Evolutionary conservation across 2,329 filamentous ascomycete genomes (phyloP).

Genomic region (Amphichorda felina): DNA sequence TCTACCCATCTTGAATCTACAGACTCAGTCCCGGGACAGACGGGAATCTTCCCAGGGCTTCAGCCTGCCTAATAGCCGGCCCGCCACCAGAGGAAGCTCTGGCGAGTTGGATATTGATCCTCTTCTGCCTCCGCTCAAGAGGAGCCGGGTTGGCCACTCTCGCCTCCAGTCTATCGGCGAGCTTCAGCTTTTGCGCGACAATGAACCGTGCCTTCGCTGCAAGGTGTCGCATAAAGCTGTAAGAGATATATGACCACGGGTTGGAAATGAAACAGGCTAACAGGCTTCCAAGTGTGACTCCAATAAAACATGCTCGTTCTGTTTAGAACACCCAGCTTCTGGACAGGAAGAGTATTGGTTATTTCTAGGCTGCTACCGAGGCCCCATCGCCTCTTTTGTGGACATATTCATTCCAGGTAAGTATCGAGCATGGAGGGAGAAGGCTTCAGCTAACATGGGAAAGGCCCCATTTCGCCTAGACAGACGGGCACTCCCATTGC

Average conservation of each 20-base stretch:
- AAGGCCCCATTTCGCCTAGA: constrained; percentile 34
- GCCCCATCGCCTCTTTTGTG: constrained; percentile 31
- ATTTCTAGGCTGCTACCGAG: constrained; percentile 38
- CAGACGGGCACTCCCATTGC: constrained; percentile 37
- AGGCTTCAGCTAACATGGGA: not conserved
- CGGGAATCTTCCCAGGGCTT: constrained; percentile 10
- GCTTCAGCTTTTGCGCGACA: constrained; percentile 34
- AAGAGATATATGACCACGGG: constrained; percentile 9
- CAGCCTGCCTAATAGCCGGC: constrained; percentile 26
- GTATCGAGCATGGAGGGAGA: not conserved
- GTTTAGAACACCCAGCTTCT: constrained; percentile 23
- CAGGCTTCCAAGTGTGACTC: constrained; percentile 33
- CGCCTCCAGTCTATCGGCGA: constrained; percentile 46
- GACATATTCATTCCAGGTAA: constrained; percentile 39
- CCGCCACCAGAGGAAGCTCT: constrained; percentile 22
- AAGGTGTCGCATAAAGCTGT: constrained; percentile 33
- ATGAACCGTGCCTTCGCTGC: constrained; percentile 39
- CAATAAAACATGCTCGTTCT: constrained; percentile 34
- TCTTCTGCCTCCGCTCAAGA: constrained; percentile 41
- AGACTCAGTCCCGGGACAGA: constrained; percentile 5
- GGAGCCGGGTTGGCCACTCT: constrained; percentile 37
- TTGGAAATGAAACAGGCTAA: not conserved
- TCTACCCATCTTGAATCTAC: constrained; percentile 7
- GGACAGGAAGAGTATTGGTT: constrained; percentile 33
- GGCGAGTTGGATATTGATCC: constrained; percentile 37